Conservation (phyloP, 805 yeast genomes). For the Candida takata region DNA sequence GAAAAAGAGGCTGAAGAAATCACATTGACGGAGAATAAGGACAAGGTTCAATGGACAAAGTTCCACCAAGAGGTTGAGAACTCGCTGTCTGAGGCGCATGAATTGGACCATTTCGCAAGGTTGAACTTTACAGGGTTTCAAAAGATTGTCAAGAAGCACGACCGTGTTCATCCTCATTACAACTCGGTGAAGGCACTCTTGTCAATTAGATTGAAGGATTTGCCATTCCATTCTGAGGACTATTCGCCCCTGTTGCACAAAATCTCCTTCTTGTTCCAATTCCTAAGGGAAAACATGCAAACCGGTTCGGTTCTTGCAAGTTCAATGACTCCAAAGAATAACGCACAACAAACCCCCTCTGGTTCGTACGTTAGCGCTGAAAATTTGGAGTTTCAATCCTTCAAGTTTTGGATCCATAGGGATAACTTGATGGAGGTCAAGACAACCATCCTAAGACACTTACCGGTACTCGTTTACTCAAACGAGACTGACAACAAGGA, state of each 20-base stretch:
- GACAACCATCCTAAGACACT: constrained; percentile 86
- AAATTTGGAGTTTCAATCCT: constrained; percentile 45
- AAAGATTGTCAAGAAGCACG: constrained; percentile 94
- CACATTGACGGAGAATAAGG: constrained; percentile 17
- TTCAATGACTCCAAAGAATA: constrained; percentile 17
- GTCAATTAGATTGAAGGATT: constrained; percentile 76
- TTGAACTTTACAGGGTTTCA: constrained; percentile 91
- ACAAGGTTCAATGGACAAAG: constrained; percentile 45
- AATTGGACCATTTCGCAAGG: constrained; percentile 84
- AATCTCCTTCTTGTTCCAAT: constrained; percentile 72
- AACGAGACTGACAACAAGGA: constrained; percentile 38
- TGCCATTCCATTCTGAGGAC: constrained; percentile 93
- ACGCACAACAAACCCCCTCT: constrained; percentile 17
- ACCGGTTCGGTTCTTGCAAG: constrained; percentile 22
- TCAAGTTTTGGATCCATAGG: constrained; percentile 95
- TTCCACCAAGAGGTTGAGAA: constrained; percentile 71
- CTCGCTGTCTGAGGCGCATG: constrained; percentile 67
- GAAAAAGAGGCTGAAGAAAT: constrained; percentile 53
- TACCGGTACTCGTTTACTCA: constrained; percentile 80
- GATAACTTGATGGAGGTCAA: constrained; percentile 96
- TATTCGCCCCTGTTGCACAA: constrained; percentile 86
- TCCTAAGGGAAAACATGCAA: constrained; percentile 65
- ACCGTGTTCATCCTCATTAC: constrained; percentile 77
- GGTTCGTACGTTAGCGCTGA: constrained; percentile 10
- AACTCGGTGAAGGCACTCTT: constrained; percentile 81